phyloP scores from a whole-genome alignment of 805 yeast genomes.

The Teunomyces pallodes region DNA sequence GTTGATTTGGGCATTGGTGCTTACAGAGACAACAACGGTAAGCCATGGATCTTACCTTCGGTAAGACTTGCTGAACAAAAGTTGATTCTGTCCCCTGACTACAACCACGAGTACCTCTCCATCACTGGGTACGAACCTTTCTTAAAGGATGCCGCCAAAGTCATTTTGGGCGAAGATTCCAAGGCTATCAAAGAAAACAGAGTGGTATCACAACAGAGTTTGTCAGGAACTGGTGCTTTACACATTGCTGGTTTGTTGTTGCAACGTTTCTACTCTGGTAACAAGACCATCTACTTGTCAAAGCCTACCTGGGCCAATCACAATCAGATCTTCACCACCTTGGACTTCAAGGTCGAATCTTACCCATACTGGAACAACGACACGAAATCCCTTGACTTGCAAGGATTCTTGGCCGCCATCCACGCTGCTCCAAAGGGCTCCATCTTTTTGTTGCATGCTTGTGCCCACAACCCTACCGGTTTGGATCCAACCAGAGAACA shows the following conservation, averaged over 20 bases:
- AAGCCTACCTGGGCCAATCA: constrained; percentile 99
- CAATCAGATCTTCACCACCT: constrained; percentile 69
- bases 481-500: constrained; percentile 83
- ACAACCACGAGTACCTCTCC: constrained; percentile 87
- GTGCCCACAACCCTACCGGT: constrained; percentile 98
- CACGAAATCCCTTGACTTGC: constrained; percentile 67
- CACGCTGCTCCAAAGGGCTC: constrained; percentile 72
- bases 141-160: constrained; percentile 66
- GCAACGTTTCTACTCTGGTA: constrained; percentile 46
- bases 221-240: constrained; percentile 89
- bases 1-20: constrained; percentile 89
- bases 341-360: constrained; percentile 62
- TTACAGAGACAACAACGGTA: constrained; percentile 65
- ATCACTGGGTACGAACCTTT: constrained; percentile 74
- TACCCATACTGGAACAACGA: constrained; percentile 87
- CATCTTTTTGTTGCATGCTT: constrained; percentile 80
- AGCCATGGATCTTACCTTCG: constrained; percentile 71
- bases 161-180: constrained; percentile 65
- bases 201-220: constrained; percentile 66
- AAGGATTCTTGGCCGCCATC: constrained; percentile 64
- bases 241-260: constrained; percentile 81
- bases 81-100: constrained; percentile 55
- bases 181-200: constrained; percentile 47
- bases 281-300: constrained; percentile 62
- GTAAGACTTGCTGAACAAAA: constrained; percentile 66